Evolutionary conservation across 2,329 filamentous ascomycete species (phyloP), one percentile per base, ranked within the genome.

Genomic region (Aciculosporium take): DNA sequence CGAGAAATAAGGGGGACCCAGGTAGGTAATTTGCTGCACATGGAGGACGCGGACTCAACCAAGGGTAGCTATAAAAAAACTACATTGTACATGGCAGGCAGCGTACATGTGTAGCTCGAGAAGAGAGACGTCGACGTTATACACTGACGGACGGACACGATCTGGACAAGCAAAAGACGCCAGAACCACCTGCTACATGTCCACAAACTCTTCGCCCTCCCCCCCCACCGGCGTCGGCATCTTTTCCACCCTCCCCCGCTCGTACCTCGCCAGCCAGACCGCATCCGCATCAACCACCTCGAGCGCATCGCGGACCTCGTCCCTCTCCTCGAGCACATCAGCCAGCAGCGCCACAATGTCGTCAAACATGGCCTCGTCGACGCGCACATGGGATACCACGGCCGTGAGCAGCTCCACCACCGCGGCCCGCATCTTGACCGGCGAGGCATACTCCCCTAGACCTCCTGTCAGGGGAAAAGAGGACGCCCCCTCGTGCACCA

Each of bases 341-440:
- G 58, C 66, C 21, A 91, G 57, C 40, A 88, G 59, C 6, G 72
- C 70, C 33, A 89, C 55, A 10, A 84, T 71, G 40, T 85, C 72
- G 48, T 88, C 84, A 56, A 87, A 84, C 48, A 79, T 69, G 34
- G 72, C 71, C 23, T 84, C 79, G 5, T 77, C 69, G n/a, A 88
- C 53, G 6, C 65, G 63, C 7, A 87, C 80, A 52, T 76, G 66
- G 17, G 66, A 63, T 3, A 80, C 69, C n/a, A 87, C 61, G 1
- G 69, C 63, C 23, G 71, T 67, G 15, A 91, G 56, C 29, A 86
- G 60, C 18, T 58, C 56, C 15, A 80, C 62, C 7, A 77, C 62
- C 1, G 75, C 75, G 23, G 75, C 71, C 79, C 82, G 84, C 2
- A 79, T 63, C 58, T 76, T 72, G 18, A 67, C 69, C 0, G 69